Conservation (phyloP, 371 early-diverging fungal genomes). For the Actinomortierella wolfii region DNA sequence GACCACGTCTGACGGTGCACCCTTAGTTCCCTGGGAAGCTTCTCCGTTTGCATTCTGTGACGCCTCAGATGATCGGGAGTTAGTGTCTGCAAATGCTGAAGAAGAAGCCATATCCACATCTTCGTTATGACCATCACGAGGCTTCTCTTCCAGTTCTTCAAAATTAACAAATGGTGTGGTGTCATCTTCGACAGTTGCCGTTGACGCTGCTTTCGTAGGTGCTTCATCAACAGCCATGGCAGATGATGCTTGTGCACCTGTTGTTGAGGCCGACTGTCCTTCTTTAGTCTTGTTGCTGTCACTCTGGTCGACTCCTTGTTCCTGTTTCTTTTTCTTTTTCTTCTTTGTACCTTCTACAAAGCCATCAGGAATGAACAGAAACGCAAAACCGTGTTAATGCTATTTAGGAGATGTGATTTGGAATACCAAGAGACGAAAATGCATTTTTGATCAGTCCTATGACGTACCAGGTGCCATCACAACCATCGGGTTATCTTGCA, state of each 20-base stretch:
- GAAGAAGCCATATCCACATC: conserved; percentile 30
- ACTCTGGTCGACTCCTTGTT: too few relatives aligned
- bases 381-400: too few relatives aligned
- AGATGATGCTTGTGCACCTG: conserved; percentile 14
- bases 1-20: conserved; percentile 1
- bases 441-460: too few relatives aligned
- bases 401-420: too few relatives aligned
- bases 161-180: conserved; percentile 45
- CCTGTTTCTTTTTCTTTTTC: too few relatives aligned
- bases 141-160: conserved; percentile 42
- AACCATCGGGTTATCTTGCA: conserved; percentile 50
- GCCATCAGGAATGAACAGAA: too few relatives aligned
- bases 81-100: background rate
- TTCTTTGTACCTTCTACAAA: too few relatives aligned
- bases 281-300: too few relatives aligned
- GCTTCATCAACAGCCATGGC: background rate
- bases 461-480: background rate
- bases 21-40: background rate
- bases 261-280: background rate
- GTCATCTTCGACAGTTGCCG: conserved; percentile 23
- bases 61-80: conserved; percentile 12
- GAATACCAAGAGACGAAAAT: too few relatives aligned
- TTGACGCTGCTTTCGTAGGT: too few relatives aligned
- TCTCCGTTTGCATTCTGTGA: conserved; percentile 15
- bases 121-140: conserved; percentile 9